phyloP scores from a whole-genome alignment of 2,329 filamentous ascomycete genomes.

The Aspergillus udagawae region DNA sequence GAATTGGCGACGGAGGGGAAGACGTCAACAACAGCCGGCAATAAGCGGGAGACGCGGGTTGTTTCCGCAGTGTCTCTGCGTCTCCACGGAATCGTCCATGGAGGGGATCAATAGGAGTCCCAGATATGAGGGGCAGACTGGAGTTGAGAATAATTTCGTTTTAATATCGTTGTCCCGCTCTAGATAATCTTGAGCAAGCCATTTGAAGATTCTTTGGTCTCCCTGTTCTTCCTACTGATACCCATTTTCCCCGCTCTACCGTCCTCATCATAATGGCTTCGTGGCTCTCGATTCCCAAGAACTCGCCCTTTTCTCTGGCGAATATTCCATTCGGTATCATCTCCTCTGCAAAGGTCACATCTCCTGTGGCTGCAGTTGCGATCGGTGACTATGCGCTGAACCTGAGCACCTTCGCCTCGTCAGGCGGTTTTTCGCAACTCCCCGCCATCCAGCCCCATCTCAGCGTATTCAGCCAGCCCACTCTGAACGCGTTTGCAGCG shows the following conservation, averaged over 20 bases:
- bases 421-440: constrained; percentile 57
- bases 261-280: constrained; percentile 41
- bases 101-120: neutral
- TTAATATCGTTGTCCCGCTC: constrained; percentile 2
- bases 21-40: constrained; percentile 10
- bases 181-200: neutral
- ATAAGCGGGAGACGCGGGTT: constrained; percentile 13
- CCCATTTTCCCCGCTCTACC: neutral
- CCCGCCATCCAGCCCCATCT: constrained; percentile 56
- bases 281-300: constrained; percentile 58
- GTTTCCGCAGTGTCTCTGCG: constrained; percentile 5
- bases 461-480: constrained; percentile 60
- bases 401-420: constrained; percentile 57
- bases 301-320: constrained; percentile 68
- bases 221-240: neutral
- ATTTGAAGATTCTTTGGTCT: neutral
- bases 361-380: constrained; percentile 63
- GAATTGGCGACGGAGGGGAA: constrained; percentile 2
- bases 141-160: neutral
- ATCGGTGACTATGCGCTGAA: constrained; percentile 71
- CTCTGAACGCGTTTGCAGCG: constrained; percentile 69
- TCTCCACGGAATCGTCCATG: neutral
- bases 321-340: constrained; percentile 86
- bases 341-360: constrained; percentile 54
- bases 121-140: neutral